phyloP scores from a whole-genome alignment of 108 stramenopile genomes.

The Cyclotella cryptica region DNA sequence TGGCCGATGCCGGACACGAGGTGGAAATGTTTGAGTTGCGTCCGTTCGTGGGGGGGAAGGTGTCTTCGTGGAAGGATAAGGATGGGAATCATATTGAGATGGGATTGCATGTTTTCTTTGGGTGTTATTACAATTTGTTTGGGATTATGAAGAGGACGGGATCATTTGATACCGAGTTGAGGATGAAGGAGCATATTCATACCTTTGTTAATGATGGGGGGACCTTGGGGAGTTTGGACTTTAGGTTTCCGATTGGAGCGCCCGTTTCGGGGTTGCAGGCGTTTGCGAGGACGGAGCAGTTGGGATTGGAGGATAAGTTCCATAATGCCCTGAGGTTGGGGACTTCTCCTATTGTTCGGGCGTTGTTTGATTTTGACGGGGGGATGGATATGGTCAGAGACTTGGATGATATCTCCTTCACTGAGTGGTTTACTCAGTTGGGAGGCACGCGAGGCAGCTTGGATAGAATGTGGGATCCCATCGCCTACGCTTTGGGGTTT shows the following conservation, averaged over 20 bases:
- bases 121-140: conserved; percentile 98
- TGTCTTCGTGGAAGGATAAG: conserved; percentile 94
- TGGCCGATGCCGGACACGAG: conserved; percentile 95
- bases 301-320: conserved; percentile 89
- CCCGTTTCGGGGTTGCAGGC: conserved; percentile 93
- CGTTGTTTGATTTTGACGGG: conserved; percentile 94
- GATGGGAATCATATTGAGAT: conserved; percentile 98
- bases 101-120: conserved; percentile 98
- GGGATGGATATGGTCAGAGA: conserved; percentile 97
- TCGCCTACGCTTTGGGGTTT: conserved; percentile 97
- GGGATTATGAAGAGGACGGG: conserved; percentile 98
- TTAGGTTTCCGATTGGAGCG: conserved; percentile 95
- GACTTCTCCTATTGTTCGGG: conserved; percentile 94
- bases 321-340: conserved; percentile 92
- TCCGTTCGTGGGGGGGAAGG: conserved; percentile 94
- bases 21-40: conserved; percentile 95
- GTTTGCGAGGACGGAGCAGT: conserved; percentile 90
- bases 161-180: conserved; percentile 84
- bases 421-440: conserved; percentile 94
- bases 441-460: conserved; percentile 92
- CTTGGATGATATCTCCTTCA: conserved; percentile 95
- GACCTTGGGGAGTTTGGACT: conserved; percentile 86
- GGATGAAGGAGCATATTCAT: conserved; percentile 95
- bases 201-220: conserved; percentile 96
- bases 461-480: conserved; percentile 97